Conservation (phyloP, 352 stramenopile species). For the Pythium pyrilobum region DNA sequence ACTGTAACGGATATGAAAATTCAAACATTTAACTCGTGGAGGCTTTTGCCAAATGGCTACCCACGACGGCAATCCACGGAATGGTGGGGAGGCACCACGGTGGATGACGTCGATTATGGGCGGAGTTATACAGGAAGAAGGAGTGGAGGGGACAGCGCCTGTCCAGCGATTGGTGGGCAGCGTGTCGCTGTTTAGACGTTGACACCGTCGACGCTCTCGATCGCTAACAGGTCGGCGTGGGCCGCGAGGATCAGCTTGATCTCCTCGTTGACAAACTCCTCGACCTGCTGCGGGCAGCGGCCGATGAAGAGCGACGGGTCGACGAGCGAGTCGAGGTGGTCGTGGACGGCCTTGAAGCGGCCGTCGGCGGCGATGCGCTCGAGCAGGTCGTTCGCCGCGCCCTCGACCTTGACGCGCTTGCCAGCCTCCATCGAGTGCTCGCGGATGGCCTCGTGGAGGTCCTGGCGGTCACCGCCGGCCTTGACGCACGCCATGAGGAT, state of each 20-base stretch:
- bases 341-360: slow-evolving; percentile 94
- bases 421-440: slow-evolving; percentile 98
- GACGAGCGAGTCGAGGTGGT: slow-evolving; percentile 93
- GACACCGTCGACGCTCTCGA: slow-evolving; percentile 93
- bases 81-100: no score
- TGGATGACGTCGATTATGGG: no score
- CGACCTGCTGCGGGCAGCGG: slow-evolving; percentile 92
- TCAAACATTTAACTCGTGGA: not conserved
- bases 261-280: slow-evolving; percentile 95
- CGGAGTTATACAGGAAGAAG: no score
- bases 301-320: slow-evolving; percentile 97
- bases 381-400: slow-evolving; percentile 96
- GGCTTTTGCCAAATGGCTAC: not conserved
- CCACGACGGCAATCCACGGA: no score
- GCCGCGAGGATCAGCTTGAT: slow-evolving; percentile 92
- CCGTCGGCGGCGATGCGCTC: slow-evolving; percentile 94
- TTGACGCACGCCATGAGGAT: slow-evolving; percentile 99
- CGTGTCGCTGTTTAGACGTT: slow-evolving; percentile 87
- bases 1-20: not conserved
- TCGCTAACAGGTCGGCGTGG: slow-evolving; percentile 85
- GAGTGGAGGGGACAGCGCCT: no score
- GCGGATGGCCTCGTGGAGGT: slow-evolving; percentile 97
- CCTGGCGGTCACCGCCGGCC: slow-evolving; percentile 93
- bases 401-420: slow-evolving; percentile 97
- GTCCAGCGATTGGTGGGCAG: not conserved